Conservation (phyloP, 2,329 filamentous ascomycete species). For the Sporothrix euskadiensis region DNA sequence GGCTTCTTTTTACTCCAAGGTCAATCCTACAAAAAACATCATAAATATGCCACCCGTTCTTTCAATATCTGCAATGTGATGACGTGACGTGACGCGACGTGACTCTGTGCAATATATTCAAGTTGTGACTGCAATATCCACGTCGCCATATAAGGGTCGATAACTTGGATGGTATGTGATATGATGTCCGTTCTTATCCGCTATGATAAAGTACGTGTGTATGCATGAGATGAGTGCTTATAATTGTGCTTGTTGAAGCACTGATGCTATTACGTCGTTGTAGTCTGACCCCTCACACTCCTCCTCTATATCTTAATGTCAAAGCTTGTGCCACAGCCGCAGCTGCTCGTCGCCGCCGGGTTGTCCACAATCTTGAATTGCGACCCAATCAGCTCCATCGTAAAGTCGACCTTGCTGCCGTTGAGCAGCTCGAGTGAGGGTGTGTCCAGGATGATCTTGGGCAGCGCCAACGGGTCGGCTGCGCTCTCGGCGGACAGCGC, state of each 20-base stretch:
- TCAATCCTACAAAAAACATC: slow-evolving; percentile 22
- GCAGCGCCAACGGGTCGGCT: slow-evolving; percentile 39
- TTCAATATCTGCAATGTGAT: slow-evolving; percentile 5
- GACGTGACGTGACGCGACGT: background rate
- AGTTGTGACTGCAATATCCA: background rate
- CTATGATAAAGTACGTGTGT: background rate
- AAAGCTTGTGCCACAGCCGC: slow-evolving; percentile 96
- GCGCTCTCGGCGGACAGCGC: slow-evolving; percentile 29
- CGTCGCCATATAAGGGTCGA: background rate
- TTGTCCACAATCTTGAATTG: slow-evolving; percentile 98
- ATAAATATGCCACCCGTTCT: slow-evolving; percentile 19
- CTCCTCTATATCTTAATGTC: slow-evolving; percentile 70
- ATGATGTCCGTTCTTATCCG: background rate
- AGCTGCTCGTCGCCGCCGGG: slow-evolving; percentile 86
- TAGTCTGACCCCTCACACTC: background rate
- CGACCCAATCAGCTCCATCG: slow-evolving; percentile 81
- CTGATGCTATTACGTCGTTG: background rate
- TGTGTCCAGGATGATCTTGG: slow-evolving; percentile 88
- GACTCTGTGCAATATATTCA: background rate
- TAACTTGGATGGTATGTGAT: background rate
- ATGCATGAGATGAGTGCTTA: background rate
- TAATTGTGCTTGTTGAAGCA: background rate
- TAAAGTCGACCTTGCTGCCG: slow-evolving; percentile 95
- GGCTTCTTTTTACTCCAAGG: slow-evolving; percentile 22
- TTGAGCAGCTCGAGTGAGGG: slow-evolving; percentile 84